phyloP scores from a whole-genome alignment of 768 basidiomycete genomes.

The Phaeolepiota aurea region DNA sequence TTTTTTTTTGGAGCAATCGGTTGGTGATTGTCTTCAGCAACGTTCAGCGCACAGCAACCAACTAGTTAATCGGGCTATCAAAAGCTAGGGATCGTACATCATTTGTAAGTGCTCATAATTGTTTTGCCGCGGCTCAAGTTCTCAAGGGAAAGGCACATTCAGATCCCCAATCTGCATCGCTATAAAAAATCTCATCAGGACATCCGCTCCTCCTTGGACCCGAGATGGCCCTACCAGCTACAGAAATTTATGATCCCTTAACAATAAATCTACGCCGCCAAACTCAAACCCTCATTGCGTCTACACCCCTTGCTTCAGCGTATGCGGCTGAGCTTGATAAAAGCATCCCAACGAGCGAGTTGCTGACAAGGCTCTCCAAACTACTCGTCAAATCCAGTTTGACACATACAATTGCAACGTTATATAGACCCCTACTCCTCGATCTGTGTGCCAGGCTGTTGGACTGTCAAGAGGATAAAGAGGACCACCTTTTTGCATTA shows the following conservation, averaged over 20 bases:
- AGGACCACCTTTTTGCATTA: slow-evolving; percentile 51
- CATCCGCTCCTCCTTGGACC: not conserved
- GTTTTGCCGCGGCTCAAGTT: too few species aligned
- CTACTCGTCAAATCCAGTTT: slow-evolving; percentile 54
- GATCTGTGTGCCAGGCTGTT: slow-evolving; percentile 84
- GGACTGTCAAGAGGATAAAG: slow-evolving; percentile 36
- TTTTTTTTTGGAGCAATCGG: not conserved
- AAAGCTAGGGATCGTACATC: too few species aligned
- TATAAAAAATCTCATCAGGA: not conserved
- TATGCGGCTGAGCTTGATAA: slow-evolving; percentile 27
- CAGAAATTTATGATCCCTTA: slow-evolving; percentile 46
- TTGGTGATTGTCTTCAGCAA: not conserved
- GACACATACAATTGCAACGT: slow-evolving; percentile 50
- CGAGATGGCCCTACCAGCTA: slow-evolving; percentile 15
- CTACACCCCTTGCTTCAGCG: slow-evolving; percentile 33
- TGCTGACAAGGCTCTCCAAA: slow-evolving; percentile 50
- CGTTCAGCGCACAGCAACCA: not conserved
- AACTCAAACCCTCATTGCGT: slow-evolving; percentile 34
- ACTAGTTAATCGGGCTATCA: not conserved
- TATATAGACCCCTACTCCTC: slow-evolving; percentile 70
- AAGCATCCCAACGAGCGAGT: slow-evolving; percentile 26
- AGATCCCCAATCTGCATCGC: too few species aligned
- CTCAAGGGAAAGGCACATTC: too few species aligned
- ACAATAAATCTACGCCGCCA: slow-evolving; percentile 50
- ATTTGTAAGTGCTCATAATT: too few species aligned